phyloP scores from a whole-genome alignment of 208 protist genomes.

The Herpetomonas muscarum region DNA sequence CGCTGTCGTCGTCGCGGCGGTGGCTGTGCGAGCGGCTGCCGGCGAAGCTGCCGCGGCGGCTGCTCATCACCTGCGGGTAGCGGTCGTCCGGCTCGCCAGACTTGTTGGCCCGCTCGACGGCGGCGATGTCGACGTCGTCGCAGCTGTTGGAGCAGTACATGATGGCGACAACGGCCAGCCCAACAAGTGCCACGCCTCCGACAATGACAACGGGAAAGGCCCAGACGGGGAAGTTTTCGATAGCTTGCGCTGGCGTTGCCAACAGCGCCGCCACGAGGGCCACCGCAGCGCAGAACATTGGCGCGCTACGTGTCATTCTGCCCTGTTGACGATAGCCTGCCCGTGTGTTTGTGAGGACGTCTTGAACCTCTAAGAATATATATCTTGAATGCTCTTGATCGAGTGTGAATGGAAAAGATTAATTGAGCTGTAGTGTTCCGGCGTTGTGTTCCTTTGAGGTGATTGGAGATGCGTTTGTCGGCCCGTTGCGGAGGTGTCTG shows the following conservation, averaged over 20 bases:
- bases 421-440: too few species aligned
- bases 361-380: too few species aligned
- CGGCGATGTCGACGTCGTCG: background rate
- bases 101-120: background rate
- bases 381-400: too few species aligned
- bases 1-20: background rate
- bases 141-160: conserved; percentile 4
- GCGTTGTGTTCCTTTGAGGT: too few species aligned
- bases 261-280: background rate
- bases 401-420: too few species aligned
- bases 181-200: background rate
- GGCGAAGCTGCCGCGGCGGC: background rate
- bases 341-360: too few species aligned
- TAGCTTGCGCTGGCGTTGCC: background rate
- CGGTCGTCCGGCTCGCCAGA: background rate
- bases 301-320: too few species aligned
- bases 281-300: background rate
- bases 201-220: background rate
- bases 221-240: background rate
- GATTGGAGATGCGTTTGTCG: too few species aligned
- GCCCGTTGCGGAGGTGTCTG: too few species aligned
- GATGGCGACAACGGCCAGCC: background rate
- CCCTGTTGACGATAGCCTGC: too few species aligned
- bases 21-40: background rate
- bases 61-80: background rate